Evolutionary conservation across 2,329 filamentous ascomycete genomes (phyloP), one percentile per base, ranked within the genome.

Genomic region (Didymella glomerata): DNA sequence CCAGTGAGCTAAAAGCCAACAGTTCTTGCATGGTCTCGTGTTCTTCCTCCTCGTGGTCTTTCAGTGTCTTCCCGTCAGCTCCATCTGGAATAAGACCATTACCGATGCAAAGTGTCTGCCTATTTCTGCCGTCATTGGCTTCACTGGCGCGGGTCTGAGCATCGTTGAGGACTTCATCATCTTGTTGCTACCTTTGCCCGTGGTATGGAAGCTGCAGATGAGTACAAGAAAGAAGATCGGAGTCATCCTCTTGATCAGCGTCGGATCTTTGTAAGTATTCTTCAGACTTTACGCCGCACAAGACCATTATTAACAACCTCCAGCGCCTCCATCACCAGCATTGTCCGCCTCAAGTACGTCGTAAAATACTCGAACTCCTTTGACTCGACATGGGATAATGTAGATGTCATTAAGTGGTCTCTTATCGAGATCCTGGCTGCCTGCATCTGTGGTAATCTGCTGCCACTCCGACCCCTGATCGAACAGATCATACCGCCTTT

Each of bases 331-430:
- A 41, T 64, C 30, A 64, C 64, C 32, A 64, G 64, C 30, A 61
- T 66, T 13, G 28, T 66, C 16, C 64, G 61, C 20, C 59, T 66
- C 25, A 59, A 55, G n/a, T 66, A 27, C 34, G 38, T 66, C 3
- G 40, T 66, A 6, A 59, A 66, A 28, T 64, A 61, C 44, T 51
- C 59, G 5, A 64, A 62, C 32, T 57, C 59, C 3, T 64, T 53
- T 27, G 61, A 64, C 52, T 57, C 59, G 7, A 66, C 64, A 1
- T 66, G 61, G 64, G 64, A 66, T 14, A 64, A 66, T 14, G 64
- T 62, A n/a, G 61, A 66, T 25, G 52, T 64, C 4, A 50, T 61
- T 51, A 64, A 62, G 22, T 66, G 64, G 64, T 66, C 64, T n/a
- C 51, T 64, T 4, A 64, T 66, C 25, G 64, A 66, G 42, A 59